phyloP scores from a whole-genome alignment of 2,329 filamentous ascomycete genomes.

The Trichoderma guizhouense region DNA sequence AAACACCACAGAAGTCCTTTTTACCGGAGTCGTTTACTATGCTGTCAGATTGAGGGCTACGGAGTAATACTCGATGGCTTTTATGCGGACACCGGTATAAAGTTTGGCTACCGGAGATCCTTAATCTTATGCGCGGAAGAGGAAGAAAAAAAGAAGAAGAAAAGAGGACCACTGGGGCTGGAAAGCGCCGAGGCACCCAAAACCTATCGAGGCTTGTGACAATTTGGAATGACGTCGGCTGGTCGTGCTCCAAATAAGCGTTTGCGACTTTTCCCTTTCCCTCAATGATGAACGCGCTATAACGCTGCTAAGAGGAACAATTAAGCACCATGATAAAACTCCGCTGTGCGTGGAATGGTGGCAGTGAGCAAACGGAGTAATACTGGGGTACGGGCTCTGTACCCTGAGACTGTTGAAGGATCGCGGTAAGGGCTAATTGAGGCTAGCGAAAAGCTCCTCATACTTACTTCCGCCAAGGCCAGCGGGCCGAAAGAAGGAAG shows the following conservation, averaged over 20 bases:
- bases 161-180: background rate
- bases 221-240: background rate
- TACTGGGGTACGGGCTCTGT: background rate
- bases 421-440: background rate
- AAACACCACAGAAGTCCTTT: background rate
- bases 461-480: background rate
- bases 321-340: background rate
- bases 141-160: background rate
- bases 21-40: background rate
- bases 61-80: background rate
- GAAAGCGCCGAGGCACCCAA: background rate
- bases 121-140: too few species aligned
- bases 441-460: slow-evolving; percentile 4
- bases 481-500: slow-evolving; percentile 10
- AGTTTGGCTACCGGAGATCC: background rate
- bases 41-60: background rate
- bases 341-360: background rate
- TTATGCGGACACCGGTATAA: background rate
- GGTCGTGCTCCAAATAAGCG: background rate
- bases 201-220: background rate
- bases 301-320: background rate
- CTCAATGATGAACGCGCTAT: background rate
- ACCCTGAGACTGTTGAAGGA: background rate
- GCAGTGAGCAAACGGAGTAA: background rate
- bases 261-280: background rate